Evolutionary conservation across 768 basidiomycete genomes (phyloP).

Genomic region (Leucocoprinus sp.): DNA sequence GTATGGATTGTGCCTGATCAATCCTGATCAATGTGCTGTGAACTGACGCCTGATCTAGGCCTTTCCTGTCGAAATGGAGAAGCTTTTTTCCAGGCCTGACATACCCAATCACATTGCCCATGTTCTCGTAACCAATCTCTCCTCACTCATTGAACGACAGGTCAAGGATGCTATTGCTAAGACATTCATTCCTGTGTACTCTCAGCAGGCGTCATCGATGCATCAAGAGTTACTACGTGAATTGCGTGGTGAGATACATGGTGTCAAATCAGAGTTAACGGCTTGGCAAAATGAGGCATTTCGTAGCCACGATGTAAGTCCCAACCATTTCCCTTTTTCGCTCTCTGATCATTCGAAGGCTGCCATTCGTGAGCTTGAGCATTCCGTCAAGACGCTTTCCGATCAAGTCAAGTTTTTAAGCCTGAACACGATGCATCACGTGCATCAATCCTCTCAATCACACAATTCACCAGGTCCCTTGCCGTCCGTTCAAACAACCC

Average conservation of each 20-base stretch:
- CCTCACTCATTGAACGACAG: constrained; percentile 71
- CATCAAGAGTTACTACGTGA: constrained; percentile 77
- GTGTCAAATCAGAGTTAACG: constrained; percentile 71
- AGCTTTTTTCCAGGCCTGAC: constrained; percentile 66
- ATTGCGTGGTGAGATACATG: constrained; percentile 65
- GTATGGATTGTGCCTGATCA: constrained; percentile 36
- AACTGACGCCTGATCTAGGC: constrained; percentile 34
- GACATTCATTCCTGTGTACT: constrained; percentile 67
- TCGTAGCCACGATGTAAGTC: constrained; percentile 66
- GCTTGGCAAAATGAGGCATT: constrained; percentile 77
- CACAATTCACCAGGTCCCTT: constrained; percentile 34
- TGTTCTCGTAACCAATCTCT: constrained; percentile 61
- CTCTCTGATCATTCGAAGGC: constrained; percentile 31
- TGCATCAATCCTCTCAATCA: constrained; percentile 35
- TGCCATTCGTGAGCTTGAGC: constrained; percentile 74
- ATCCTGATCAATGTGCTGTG: not conserved
- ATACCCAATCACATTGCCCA: constrained; percentile 72
- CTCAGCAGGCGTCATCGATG: constrained; percentile 64
- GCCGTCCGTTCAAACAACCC: constrained; percentile 27
- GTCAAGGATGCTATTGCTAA: constrained; percentile 74
- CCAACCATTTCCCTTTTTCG: not conserved
- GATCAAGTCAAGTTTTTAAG: constrained; percentile 80
- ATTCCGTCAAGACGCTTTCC: constrained; percentile 60
- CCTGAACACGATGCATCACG: constrained; percentile 37
- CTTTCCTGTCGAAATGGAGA: constrained; percentile 73